phyloP scores from a whole-genome alignment of 2,329 filamentous ascomycete genomes.

The Zelopaecilomyces penicillatus region DNA sequence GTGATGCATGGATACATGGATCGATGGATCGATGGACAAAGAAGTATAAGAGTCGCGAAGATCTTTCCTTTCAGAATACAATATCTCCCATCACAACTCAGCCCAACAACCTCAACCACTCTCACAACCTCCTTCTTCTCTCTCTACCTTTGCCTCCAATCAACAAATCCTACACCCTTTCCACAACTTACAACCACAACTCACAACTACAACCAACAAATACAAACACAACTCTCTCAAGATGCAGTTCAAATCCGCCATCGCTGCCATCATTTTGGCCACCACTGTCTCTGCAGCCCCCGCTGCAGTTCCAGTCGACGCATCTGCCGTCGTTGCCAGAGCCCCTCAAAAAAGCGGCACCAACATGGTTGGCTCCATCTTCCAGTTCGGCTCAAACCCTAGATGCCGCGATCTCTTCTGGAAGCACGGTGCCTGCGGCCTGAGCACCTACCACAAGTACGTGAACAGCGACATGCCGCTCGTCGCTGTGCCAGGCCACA shows the following conservation, averaged over 20 bases:
- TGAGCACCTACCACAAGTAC: constrained; percentile 9
- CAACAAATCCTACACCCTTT: too few relatives aligned
- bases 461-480: constrained; percentile 3
- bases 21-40: too few relatives aligned
- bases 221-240: not conserved
- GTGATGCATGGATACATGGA: too few relatives aligned
- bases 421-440: constrained; percentile 9
- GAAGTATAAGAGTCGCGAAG: too few relatives aligned
- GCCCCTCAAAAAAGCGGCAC: not conserved
- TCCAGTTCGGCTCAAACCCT: constrained; percentile 7
- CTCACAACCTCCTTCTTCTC: too few relatives aligned
- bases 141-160: too few relatives aligned
- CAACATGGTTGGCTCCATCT: constrained; percentile 8
- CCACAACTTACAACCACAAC: too few relatives aligned
- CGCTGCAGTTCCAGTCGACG: not conserved
- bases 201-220: too few relatives aligned
- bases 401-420: constrained; percentile 6
- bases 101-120: too few relatives aligned
- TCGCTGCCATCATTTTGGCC: constrained; percentile 2
- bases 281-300: constrained; percentile 6
- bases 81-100: too few relatives aligned
- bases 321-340: not conserved
- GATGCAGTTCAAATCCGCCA: constrained; percentile 7
- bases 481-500: constrained; percentile 4
- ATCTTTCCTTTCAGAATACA: too few relatives aligned